A percentile compares a stretch with the other conserved stretches of the same genome.
phyloP scores from a whole-genome alignment of 1,284 basidiomycete species.

The Pseudozyma flocculosa region DNA sequence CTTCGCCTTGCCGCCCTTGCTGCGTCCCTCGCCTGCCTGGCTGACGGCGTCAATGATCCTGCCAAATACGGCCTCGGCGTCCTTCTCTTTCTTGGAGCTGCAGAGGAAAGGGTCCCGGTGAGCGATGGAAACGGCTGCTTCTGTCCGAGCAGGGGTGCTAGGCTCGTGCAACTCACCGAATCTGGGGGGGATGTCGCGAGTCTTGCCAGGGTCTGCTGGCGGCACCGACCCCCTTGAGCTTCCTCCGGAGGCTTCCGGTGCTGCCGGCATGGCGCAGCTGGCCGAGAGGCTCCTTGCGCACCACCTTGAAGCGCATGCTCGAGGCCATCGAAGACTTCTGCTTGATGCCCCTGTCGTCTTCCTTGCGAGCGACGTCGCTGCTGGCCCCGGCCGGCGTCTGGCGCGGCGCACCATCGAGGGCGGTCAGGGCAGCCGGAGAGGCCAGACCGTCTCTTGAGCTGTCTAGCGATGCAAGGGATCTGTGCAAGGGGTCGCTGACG shows the following conservation, averaged over 20 bases:
- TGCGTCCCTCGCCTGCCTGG: slow-evolving; percentile 1
- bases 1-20: not conserved
- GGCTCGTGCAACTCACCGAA: slow-evolving; percentile 2
- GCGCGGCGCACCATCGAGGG: too few species aligned
- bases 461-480: not conserved
- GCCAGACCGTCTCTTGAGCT: not conserved
- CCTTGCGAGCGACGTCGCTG: too few species aligned
- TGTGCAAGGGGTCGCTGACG: not conserved
- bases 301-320: slow-evolving; percentile 28
- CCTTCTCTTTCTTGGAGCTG: slow-evolving; percentile 29
- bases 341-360: too few species aligned
- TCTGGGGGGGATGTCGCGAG: slow-evolving; percentile 18
- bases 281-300: slow-evolving; percentile 13
- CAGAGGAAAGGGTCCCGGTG: not conserved
- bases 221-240: slow-evolving; percentile 12
- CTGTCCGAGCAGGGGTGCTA: not conserved
- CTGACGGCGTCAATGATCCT: slow-evolving; percentile 35
- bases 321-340: not conserved
- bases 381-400: too few species aligned
- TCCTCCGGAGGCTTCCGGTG: slow-evolving; percentile 26
- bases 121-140: not conserved
- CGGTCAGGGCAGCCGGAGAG: not conserved
- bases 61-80: slow-evolving; percentile 36
- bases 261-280: slow-evolving; percentile 19
- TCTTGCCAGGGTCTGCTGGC: slow-evolving; percentile 19